Conservation (phyloP, 345 rosid species). For the Rhizophora apiculata region DNA sequence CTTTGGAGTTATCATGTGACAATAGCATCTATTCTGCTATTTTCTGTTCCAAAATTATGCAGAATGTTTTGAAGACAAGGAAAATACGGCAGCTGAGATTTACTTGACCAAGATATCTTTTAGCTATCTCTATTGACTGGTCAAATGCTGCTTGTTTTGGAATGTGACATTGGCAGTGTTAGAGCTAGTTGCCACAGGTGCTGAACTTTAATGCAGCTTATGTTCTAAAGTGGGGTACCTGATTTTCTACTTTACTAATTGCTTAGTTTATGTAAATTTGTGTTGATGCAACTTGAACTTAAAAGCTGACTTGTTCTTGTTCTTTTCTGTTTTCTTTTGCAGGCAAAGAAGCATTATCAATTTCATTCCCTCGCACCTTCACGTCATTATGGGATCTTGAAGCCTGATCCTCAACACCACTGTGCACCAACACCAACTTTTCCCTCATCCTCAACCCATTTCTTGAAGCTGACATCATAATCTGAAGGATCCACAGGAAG, state of each 20-base stretch:
- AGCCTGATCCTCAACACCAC: constrained; percentile 17
- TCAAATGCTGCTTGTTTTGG: no score
- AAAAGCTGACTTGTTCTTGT: background rate
- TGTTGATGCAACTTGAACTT: background rate
- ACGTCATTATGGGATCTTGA: constrained; percentile 79
- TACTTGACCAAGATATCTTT: no score
- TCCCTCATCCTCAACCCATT: constrained; percentile 45
- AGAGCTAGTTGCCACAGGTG: no score
- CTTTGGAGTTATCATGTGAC: no score
- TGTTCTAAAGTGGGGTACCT: no score
- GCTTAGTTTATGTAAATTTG: background rate
- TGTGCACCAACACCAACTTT: constrained; percentile 46
- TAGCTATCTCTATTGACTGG: no score
- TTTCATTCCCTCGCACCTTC: constrained; percentile 61
- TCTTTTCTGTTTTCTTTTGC: constrained; percentile 12
- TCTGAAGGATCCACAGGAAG: constrained; percentile 42
- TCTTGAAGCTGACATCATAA: constrained; percentile 28
- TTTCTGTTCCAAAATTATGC: no score
- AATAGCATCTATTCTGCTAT: no score
- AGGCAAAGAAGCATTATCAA: constrained; percentile 66
- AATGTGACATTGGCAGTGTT: no score
- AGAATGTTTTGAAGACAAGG: no score
- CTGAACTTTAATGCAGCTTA: no score
- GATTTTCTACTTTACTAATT: background rate
- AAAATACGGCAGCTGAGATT: no score